Base-by-base conservation (phyloP, 805 yeast species). In the Hemisphaericaspora nanyangensis region DNA sequence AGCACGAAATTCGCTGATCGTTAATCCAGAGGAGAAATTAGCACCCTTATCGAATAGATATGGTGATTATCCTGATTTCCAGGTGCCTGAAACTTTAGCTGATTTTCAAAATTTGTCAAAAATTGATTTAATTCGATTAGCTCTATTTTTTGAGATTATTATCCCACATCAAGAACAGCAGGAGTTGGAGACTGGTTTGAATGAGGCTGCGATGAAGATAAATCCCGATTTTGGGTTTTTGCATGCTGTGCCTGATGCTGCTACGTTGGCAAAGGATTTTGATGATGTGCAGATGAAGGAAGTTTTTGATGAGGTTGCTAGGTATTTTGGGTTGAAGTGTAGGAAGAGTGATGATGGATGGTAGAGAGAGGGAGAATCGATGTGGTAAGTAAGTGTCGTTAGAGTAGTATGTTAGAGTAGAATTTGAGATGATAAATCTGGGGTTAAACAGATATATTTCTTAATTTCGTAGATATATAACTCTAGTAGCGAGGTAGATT, bases 11-110 rank as follows among this genome's bases (percentile, higher is more conserved):
- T 70, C 72, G 18, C 67, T 79, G 40, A 49, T 54, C 0, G 55
- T 58, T 0, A 60, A 62, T 8, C 63, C 63, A 12, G 17, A 32
- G 2, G 51, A 49, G 1, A 45, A 57, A 6, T 52, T 88, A n/a
- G 85, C 84, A 0, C 83, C 90, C 1, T 58, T 88, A 40, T 76
- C 83, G n/a, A 83, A 82, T 52, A 71, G 77, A n/a, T 93, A 85
- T 56, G 95, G 95, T 17, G 85, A 78, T 31, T 70, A 68, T 27
- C 87, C 93, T 4, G 61, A 71, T 1, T 56, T 59, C 4, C 68
- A 63, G 7, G 85, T 78, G 58, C 96, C 96, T 6, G 54, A 54
- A 7, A 79, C 83, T 2, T 54, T 80, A 17, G 65, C 56, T 1
- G 80, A 77, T 0, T 82, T 85, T 46, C 60, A 61, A 29, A 58